phyloP scores from a whole-genome alignment of 176 grass and related monocot genomes.

The Musa schizocarpa region DNA sequence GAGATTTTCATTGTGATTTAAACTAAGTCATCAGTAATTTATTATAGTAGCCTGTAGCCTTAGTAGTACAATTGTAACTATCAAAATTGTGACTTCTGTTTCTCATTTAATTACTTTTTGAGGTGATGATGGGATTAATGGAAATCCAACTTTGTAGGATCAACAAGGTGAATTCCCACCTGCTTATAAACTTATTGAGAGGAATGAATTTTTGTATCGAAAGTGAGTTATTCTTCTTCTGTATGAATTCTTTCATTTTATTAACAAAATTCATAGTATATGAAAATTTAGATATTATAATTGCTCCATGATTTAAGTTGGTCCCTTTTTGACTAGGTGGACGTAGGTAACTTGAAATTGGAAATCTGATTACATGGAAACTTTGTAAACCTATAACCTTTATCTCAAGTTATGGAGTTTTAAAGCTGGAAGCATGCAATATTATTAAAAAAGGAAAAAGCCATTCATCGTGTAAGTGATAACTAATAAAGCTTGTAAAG shows the following conservation, averaged over 20 bases:
- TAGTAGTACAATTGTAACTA: neutral
- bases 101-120: neutral
- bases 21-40: too few species aligned
- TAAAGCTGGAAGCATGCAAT: too few species aligned
- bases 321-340: neutral
- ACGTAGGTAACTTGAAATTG: neutral
- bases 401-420: too few species aligned
- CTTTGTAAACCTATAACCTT: too few species aligned
- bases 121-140: neutral
- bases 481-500: too few species aligned
- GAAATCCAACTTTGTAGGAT: slow-evolving; percentile 26
- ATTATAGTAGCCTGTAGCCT: neutral
- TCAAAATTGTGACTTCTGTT: neutral
- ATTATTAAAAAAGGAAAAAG: too few species aligned
- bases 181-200: slow-evolving; percentile 66
- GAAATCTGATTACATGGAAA: neutral
- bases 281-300: neutral
- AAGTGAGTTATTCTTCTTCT: slow-evolving; percentile 29
- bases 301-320: neutral
- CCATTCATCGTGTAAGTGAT: too few species aligned
- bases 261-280: neutral
- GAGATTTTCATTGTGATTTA: too few species aligned
- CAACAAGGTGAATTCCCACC: slow-evolving; percentile 30
- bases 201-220: slow-evolving; percentile 69
- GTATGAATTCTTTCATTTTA: neutral